Evolutionary conservation across 2,329 filamentous ascomycete species (phyloP).

Genomic region (Byssochlamys sp.): DNA sequence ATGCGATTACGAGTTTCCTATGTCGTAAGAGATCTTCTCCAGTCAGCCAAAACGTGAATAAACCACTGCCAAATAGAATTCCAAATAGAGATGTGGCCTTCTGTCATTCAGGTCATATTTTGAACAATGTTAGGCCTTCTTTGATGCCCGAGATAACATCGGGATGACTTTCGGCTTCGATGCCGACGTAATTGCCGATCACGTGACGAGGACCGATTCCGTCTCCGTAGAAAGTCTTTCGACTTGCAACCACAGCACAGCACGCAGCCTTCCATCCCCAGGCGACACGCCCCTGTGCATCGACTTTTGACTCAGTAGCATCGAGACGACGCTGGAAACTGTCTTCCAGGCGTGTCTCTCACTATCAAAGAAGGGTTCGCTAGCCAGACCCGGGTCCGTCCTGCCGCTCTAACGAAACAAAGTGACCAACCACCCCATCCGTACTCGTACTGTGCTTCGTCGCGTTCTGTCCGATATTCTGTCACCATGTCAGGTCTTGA

Average conservation of each 20-base stretch:
- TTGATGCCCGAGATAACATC: not conserved
- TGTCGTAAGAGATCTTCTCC: not conserved
- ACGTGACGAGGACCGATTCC: not conserved
- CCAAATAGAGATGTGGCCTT: not conserved
- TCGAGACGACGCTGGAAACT: not conserved
- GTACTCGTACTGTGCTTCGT: constrained; percentile 16
- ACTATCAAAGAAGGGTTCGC: constrained; percentile 16
- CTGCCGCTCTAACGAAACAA: constrained; percentile 16
- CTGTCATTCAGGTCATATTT: not conserved
- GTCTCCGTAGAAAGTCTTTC: not conserved
- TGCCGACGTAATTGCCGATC: not conserved
- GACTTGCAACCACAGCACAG: not conserved
- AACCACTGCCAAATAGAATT: not conserved
- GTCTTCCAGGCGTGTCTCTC: not conserved
- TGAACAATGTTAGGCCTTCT: not conserved
- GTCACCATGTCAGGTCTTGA: constrained; percentile 59
- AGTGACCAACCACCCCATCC: constrained; percentile 28
- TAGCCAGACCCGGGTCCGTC: constrained; percentile 13
- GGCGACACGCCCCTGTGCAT: not conserved
- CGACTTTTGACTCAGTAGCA: not conserved
- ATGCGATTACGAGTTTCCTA: not conserved
- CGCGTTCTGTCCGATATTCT: constrained; percentile 17
- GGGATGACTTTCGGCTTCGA: not conserved
- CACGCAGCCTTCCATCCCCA: not conserved
- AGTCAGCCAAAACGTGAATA: not conserved